Base-by-base conservation (phyloP, 331 rosid genomes). In the Dryas integrifolia region DNA sequence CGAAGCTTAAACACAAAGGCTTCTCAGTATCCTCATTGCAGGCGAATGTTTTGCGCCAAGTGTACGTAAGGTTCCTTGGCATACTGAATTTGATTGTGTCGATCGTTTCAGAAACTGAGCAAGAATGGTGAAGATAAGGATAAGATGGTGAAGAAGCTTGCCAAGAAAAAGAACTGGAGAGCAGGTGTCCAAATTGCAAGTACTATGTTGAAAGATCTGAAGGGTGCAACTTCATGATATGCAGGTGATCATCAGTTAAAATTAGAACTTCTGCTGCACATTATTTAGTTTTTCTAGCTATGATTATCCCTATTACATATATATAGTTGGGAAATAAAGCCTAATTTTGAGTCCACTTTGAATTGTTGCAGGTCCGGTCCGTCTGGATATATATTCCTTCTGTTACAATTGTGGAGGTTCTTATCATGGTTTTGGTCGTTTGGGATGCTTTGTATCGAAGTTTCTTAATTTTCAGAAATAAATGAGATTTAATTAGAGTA, bases 141-240 rank as follows among this genome's bases (percentile, higher is more conserved):
- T 38, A 7, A 57, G 59, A 45, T 30, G 60, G 13, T 65, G 18
- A 30, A 47, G 56, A 46, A 48, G 58, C 73, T 81, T 4, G 82
- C 85, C n/a, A 50, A 30, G n/a, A 13, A 12, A 0, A 45, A 35
- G 39, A 56, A 73, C 43, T 82, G 85, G 85, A 50, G 41, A 66
- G 24, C 24, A 40, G 70, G 72, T 82, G 82, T 40, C 85, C 85
- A 1, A 0, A 65, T 26, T 82, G 85, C 76, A 77, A 45, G 9
- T 40, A 55, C 71, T 82, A 55, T 24, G 79, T 82, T 6, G 77
- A 82, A 56, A 82, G 70, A 69, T 38, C 3, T 49, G 8, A 1
- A 2, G 82, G 85, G 10, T 81, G 85, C 68, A n/a, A 51, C 24
- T 26, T n/a, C 58, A 62, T 75, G 6, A 57, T 2, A 38, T 75